Percentiles rank a stretch among this genome's conserved stretches.
Conservation (phyloP, 441 rosid species). For the Erodium texanum region DNA sequence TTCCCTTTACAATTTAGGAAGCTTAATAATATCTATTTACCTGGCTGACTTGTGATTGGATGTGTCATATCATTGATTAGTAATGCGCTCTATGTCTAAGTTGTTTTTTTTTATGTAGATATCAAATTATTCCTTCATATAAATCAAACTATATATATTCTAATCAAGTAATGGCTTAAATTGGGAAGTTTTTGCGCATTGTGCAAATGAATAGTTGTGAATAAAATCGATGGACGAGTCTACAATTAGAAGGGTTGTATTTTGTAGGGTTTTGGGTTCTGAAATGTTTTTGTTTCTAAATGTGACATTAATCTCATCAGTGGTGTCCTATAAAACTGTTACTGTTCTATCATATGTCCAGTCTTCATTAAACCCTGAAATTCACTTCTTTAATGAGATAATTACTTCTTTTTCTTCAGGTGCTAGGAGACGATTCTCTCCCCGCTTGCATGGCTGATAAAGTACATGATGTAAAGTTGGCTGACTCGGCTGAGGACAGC, state of each 20-base stretch:
- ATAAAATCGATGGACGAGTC: background rate
- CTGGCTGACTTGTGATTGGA: background rate
- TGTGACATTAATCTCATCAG: background rate
- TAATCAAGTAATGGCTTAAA: no score
- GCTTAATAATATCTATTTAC: background rate
- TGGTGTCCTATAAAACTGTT: background rate
- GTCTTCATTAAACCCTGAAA: background rate
- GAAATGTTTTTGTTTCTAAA: background rate
- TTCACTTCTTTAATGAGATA: background rate
- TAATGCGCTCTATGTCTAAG: background rate
- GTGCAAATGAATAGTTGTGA: background rate
- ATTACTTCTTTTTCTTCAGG: slow-evolving; percentile 34
- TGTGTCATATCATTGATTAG: background rate
- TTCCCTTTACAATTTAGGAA: background rate
- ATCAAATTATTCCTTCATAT: background rate
- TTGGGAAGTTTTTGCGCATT: background rate
- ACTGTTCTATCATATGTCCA: background rate
- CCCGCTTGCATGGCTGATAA: slow-evolving; percentile 89
- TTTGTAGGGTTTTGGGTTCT: background rate
- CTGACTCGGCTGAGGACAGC: slow-evolving; percentile 69
- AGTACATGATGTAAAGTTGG: slow-evolving; percentile 92
- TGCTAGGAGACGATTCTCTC: slow-evolving; percentile 76
- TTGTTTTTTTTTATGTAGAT: background rate
- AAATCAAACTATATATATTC: background rate
- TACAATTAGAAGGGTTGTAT: background rate